Evolutionary conservation across 2,329 filamentous ascomycete species (phyloP), one percentile per base, ranked within the genome.

Genomic region (Cordyceps pruinosa): DNA sequence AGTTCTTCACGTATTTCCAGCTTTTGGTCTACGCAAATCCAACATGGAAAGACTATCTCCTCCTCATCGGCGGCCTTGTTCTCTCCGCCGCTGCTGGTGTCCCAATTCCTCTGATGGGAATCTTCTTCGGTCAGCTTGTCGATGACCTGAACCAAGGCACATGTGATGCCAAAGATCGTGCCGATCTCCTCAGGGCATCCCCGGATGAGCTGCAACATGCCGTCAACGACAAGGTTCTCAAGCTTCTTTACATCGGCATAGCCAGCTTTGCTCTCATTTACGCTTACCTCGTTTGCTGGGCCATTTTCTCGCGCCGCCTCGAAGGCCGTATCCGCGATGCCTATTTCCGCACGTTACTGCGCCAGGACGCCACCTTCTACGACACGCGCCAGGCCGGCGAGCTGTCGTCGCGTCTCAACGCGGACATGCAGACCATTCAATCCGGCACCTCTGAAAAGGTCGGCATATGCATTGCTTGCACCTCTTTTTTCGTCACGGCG

Each of bases 401-500:
- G 66, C 79, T 88, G 13, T 78, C 82, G 2, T 81, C 82, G 9
- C 76, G 85, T 19, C 77, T 89, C 44, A 84, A 84, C 64, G 76
- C 77, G 55, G 85, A 89, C 63, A 85, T 88, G 34, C 80, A 85
- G 58, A 79, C 81, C 1, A 82, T 89, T 52, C 85, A 86, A 64
- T 78, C 80, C 0, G 86, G 86, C 15, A 87, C 85, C 0, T 85
- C 82, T 1, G 86, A 89, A 68, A 89, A 89, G 67, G 85, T 87
- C 17, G 85, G 85, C 52, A 80, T 87, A 34, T 79, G 81, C 61
- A 74, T 89, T 5, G 77, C 79, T 25, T 84, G 79, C 51, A 68
- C 81, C 10, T 82, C 83, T 2, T 89, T 87, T 68, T 88, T 88
- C 65, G 66, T 87, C 54, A 83, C 86, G 0, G 82, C 85, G 3